Evolutionary conservation across 2,329 filamentous ascomycete genomes (phyloP).

Genomic region (Colletotrichum sublineola): DNA sequence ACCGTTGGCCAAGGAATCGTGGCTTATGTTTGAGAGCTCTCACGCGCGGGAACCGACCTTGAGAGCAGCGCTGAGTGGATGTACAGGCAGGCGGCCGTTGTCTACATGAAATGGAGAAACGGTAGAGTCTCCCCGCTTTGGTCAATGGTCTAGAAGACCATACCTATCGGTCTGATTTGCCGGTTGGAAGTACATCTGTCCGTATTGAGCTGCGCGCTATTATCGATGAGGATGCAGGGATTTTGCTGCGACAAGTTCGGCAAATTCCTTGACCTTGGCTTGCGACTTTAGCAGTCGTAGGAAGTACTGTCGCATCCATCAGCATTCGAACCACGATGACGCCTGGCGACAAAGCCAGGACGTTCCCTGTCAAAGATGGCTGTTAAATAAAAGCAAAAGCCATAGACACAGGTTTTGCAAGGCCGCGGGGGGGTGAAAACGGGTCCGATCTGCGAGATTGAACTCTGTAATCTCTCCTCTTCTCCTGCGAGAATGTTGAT

Average conservation of each 20-base stretch:
- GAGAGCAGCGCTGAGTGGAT: constrained; percentile 16
- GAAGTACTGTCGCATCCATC: constrained; percentile 11
- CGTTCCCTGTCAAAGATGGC: neutral
- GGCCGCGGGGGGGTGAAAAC: constrained; percentile 24
- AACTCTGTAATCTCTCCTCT: constrained; percentile 17
- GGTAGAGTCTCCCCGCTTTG: constrained; percentile 13
- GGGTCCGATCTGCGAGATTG: constrained; percentile 29
- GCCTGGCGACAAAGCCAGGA: constrained; percentile 10
- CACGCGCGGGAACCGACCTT: neutral
- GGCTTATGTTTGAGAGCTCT: constrained; percentile 15
- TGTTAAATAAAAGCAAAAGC: constrained; percentile 5
- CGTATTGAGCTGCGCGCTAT: neutral
- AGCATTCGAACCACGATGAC: neutral
- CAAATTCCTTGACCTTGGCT: neutral
- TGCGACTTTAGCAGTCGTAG: neutral
- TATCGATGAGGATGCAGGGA: too few relatives aligned
- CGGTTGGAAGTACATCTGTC: neutral
- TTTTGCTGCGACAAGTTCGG: constrained; percentile 6
- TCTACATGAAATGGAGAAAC: constrained; percentile 26
- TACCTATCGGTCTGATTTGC: neutral
- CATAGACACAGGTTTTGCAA: neutral
- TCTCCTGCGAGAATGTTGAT: neutral
- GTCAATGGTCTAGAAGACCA: constrained; percentile 4
- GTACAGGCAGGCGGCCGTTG: constrained; percentile 15
- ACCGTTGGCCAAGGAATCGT: constrained; percentile 11